These are phyloP conservation scores for Globisporangium acanthophoron DNA, from an alignment of 352 stramenopile species.

Conservation along the genomic window DNA sequence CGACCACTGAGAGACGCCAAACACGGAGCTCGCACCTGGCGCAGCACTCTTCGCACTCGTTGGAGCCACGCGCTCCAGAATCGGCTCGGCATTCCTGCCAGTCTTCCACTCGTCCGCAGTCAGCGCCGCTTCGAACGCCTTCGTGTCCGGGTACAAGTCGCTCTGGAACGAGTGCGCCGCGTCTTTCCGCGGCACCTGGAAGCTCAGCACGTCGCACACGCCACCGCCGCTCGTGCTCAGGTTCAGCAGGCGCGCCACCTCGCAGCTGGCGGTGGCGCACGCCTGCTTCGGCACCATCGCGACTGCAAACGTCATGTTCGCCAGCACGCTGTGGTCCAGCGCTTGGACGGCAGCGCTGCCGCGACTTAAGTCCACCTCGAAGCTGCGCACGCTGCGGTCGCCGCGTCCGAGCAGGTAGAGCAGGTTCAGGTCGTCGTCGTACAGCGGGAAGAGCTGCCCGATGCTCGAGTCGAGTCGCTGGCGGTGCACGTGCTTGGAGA, in stretches of 20 bases:
- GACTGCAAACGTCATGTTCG: conserved; percentile 51
- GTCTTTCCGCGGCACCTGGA: conserved; percentile 60
- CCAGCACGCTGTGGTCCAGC: conserved; percentile 46
- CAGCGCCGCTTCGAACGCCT: conserved; percentile 30
- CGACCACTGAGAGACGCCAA: conserved; percentile 17
- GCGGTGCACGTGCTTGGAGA: conserved; percentile 41
- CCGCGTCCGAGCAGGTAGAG: conserved; percentile 71
- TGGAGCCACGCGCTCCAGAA: conserved; percentile 29
- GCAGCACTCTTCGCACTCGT: conserved; percentile 14
- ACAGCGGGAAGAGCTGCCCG: conserved; percentile 61
- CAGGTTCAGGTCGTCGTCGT: conserved; percentile 60
- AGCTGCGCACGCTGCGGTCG: conserved; percentile 50
- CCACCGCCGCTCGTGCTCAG: conserved; percentile 37
- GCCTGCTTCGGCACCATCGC: conserved; percentile 46
- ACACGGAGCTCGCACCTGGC: conserved; percentile 18
- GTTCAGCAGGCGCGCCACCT: conserved; percentile 62
- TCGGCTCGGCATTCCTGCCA: conserved; percentile 36
- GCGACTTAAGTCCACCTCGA: conserved; percentile 48
- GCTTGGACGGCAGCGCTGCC: conserved; percentile 28
- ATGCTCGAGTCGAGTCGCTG: conserved; percentile 64
- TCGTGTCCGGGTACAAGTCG: conserved; percentile 71
- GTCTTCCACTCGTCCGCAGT: conserved; percentile 33
- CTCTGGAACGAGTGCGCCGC: conserved; percentile 56
- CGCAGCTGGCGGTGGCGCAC: conserved; percentile 45
- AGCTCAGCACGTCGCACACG: conserved; percentile 60